Evolutionary conservation across 331 rosid genomes (phyloP).

Genomic region (Stylosanthes scabra): DNA sequence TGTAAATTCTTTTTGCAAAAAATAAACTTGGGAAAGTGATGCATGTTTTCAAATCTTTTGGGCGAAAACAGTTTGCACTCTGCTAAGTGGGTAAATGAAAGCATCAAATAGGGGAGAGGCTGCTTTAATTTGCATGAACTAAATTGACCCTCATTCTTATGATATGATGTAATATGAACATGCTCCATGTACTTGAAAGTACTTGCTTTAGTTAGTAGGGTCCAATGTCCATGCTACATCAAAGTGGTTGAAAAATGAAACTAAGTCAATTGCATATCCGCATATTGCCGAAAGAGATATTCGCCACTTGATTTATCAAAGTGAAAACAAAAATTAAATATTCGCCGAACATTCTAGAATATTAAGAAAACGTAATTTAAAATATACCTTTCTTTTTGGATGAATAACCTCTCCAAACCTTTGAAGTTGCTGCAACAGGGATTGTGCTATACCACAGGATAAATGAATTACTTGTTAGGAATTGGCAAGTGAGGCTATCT

Average conservation of each 20-base stretch:
- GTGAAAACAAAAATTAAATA: too few species aligned
- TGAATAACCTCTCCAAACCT: too few species aligned
- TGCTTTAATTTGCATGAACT: neutral
- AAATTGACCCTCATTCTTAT: neutral
- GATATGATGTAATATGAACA: too few species aligned
- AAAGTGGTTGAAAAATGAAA: constrained; percentile 5
- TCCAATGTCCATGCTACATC: neutral
- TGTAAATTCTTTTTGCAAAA: neutral
- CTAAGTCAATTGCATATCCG: neutral
- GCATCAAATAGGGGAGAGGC: neutral
- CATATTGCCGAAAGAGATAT: too few species aligned
- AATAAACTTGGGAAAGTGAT: neutral
- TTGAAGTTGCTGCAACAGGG: too few species aligned
- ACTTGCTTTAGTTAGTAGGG: neutral
- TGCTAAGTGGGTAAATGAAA: neutral
- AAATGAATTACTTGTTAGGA: too few species aligned
- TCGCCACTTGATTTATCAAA: too few species aligned
- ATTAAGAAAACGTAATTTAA: too few species aligned
- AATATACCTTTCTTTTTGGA: too few species aligned
- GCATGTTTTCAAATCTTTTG: neutral
- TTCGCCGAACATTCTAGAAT: too few species aligned
- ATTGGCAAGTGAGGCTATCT: too few species aligned
- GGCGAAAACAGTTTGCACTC: neutral
- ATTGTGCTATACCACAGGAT: too few species aligned
- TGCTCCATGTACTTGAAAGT: constrained; percentile 16